Evolutionary conservation across 2,329 filamentous ascomycete species (phyloP).

Genomic region (Apiospora marii): DNA sequence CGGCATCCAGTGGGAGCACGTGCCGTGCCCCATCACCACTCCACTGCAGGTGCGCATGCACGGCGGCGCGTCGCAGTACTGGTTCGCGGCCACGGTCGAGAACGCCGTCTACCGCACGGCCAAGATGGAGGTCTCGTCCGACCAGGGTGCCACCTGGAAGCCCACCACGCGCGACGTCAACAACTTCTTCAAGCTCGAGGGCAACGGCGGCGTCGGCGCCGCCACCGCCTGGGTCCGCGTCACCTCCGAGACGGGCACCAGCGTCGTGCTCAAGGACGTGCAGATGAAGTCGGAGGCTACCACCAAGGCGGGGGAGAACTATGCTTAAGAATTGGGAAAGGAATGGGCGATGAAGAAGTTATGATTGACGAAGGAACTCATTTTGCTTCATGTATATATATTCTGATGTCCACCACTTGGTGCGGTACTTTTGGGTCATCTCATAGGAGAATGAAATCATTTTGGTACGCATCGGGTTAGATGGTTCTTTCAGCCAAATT

Average conservation of each 20-base stretch:
- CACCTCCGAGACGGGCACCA: conserved; percentile 23
- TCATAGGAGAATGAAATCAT: neutral
- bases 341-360: neutral
- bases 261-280: conserved; percentile 19
- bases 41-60: conserved; percentile 32
- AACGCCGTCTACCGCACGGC: conserved; percentile 32
- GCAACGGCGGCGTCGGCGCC: conserved; percentile 19
- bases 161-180: conserved; percentile 22
- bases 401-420: neutral
- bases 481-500: too few species aligned
- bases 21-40: conserved; percentile 15
- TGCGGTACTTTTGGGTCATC: neutral
- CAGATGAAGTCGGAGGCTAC: conserved; percentile 12
- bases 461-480: neutral
- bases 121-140: conserved; percentile 29
- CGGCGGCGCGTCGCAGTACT: conserved; percentile 30
- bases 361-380: neutral
- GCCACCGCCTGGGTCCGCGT: conserved; percentile 20
- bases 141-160: conserved; percentile 21
- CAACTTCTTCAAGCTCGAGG: conserved; percentile 24
- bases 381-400: neutral
- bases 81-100: conserved; percentile 34
- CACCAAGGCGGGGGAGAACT: conserved; percentile 15
- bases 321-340: neutral
- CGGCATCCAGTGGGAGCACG: conserved; percentile 22